Evolutionary conservation across 306 rosid species (phyloP).

Genomic region (Prunus davidiana): DNA sequence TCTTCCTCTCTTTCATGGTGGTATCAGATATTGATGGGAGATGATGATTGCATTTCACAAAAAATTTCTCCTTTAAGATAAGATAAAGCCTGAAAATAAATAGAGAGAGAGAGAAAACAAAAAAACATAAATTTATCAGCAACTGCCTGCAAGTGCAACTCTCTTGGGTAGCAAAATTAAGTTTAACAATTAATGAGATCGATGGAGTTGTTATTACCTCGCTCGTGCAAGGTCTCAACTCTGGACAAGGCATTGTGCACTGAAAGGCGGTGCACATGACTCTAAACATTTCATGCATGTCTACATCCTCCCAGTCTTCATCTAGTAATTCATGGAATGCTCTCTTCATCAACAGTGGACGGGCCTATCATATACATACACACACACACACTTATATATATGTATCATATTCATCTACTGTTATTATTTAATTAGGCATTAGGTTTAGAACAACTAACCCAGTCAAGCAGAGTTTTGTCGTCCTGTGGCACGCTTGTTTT

Average conservation of each 20-base stretch:
- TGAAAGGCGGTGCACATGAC: conserved; percentile 20
- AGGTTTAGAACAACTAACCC: conserved; percentile 15
- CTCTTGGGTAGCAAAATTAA: too few relatives aligned
- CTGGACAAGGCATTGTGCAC: conserved; percentile 18
- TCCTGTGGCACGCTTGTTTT: conserved; percentile 13
- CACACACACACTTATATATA: not conserved
- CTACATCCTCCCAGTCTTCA: conserved; percentile 12
- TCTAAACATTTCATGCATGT: conserved; percentile 20
- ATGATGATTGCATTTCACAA: conserved; percentile 11
- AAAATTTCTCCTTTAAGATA: conserved; percentile 20
- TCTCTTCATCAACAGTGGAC: conserved; percentile 20
- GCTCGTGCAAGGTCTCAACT: conserved; percentile 17
- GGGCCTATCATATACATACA: conserved; percentile 11
- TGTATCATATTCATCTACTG: not conserved
- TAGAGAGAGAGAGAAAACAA: not conserved
- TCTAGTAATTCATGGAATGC: conserved; percentile 24
- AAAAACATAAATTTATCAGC: not conserved
- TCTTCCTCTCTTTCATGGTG: not conserved
- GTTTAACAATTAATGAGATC: too few relatives aligned
- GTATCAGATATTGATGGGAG: conserved; percentile 13
- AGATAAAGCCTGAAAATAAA: conserved; percentile 12
- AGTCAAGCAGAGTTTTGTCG: conserved; percentile 13
- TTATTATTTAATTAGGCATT: not conserved
- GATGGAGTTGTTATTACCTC: conserved; percentile 12
- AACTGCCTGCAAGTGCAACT: not conserved